Evolutionary conservation across 352 stramenopile species (phyloP).

Genomic region (Pythium chondricola): DNA sequence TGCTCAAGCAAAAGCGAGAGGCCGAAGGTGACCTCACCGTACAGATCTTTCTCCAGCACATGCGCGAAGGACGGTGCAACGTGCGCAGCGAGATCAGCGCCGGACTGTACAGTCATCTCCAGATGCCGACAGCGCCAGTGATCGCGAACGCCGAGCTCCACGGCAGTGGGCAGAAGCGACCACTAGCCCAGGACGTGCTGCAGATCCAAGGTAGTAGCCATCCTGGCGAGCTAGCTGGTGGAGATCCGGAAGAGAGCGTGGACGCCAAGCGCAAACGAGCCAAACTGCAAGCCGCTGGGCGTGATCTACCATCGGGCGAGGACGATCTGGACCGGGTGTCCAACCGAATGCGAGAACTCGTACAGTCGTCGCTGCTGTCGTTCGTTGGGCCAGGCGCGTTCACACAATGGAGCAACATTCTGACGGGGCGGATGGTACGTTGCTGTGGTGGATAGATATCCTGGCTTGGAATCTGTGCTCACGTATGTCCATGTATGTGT

Average conservation of each 20-base stretch:
- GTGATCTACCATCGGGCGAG: too few relatives aligned
- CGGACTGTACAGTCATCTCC: constrained; percentile 51
- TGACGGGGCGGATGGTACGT: constrained; percentile 58
- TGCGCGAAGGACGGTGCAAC: constrained; percentile 66
- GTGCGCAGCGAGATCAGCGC: constrained; percentile 58
- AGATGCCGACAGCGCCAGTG: constrained; percentile 7
- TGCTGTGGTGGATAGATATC: not conserved
- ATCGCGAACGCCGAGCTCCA: not conserved
- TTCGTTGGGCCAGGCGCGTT: constrained; percentile 14
- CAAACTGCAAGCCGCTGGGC: not conserved
- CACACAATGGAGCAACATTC: constrained; percentile 29
- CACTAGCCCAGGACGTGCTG: constrained; percentile 26
- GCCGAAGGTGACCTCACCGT: constrained; percentile 58
- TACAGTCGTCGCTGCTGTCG: constrained; percentile 12
- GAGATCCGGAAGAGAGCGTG: constrained; percentile 23
- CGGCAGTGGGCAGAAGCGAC: too few relatives aligned
- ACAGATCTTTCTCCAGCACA: constrained; percentile 72
- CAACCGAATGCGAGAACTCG: not conserved
- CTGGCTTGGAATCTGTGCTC: too few relatives aligned
- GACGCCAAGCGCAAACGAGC: constrained; percentile 18
- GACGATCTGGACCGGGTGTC: not conserved
- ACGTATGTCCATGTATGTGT: not conserved
- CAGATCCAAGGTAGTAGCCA: too few relatives aligned
- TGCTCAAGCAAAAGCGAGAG: constrained; percentile 75
- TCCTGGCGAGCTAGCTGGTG: too few relatives aligned